Evolutionary conservation across 345 rosid genomes (phyloP).

Genomic region (Heritiera fomes): DNA sequence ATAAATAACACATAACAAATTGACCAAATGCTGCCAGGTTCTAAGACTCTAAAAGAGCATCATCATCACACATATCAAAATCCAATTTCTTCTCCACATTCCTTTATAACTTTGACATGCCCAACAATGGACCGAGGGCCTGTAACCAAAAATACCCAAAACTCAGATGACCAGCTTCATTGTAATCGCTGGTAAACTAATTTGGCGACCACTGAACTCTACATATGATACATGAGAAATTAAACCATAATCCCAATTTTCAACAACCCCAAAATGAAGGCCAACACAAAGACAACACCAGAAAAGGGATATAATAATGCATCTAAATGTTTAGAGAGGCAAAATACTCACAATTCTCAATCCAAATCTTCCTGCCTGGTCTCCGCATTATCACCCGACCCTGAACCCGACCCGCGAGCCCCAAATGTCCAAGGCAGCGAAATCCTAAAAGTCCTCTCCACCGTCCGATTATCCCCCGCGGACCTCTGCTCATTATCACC

Average conservation of each 20-base stretch:
- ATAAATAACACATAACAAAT: neutral
- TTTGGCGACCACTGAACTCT: neutral
- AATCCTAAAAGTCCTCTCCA: constrained; percentile 59
- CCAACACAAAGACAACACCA: neutral
- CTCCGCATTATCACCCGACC: constrained; percentile 41
- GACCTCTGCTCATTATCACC: constrained; percentile 31
- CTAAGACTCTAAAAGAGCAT: neutral
- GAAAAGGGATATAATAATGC: neutral
- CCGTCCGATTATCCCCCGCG: constrained; percentile 31
- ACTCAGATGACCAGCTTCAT: neutral
- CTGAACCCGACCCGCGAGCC: constrained; percentile 32
- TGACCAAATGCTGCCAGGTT: neutral
- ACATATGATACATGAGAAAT: neutral
- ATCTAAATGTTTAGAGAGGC: neutral
- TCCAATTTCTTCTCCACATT: neutral
- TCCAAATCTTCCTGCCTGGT: constrained; percentile 66
- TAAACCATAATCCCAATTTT: neutral
- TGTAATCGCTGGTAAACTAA: neutral
- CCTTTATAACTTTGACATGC: neutral
- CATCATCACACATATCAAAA: neutral
- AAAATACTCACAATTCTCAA: constrained; percentile 37
- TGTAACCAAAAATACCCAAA: constrained; percentile 1
- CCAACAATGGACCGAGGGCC: neutral
- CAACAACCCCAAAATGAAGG: neutral
- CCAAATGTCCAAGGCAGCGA: constrained; percentile 60